Evolutionary conservation across 345 rosid genomes (phyloP), one percentile per base, ranked within the genome.

Genomic region (Dipteronia sinensis): DNA sequence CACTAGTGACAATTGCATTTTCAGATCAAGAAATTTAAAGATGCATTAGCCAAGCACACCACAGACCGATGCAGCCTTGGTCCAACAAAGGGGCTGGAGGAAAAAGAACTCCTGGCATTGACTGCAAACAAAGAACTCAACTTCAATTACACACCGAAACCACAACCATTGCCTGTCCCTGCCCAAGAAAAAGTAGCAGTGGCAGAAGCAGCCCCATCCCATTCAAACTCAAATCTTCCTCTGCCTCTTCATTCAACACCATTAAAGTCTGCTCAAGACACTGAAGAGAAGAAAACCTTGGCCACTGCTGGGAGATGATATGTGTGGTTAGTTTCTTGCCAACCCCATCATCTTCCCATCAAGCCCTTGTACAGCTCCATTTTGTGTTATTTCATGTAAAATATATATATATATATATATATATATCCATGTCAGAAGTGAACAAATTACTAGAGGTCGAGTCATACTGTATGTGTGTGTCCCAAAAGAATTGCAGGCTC

Each of bases 21-120:
- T 20, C 88, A 94, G 99, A 94, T 96, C 44, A 94, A 94, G 85
- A 96, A 96, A 82, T 96, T 96, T 80, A 91, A 84, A 84, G 97
- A 94, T 71, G 97, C 99, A 16, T 76, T 96, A 83, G 97, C 93
- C 13, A 96, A 90, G 90, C 93, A 96, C 83, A 75, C 78, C 1
- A 91, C 97, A 0, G 97, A 91, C 23, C 79, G 97, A 44, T 92
- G 97, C 83, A 91, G 98, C 86, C 89, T 96, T 0, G 89, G 88
- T 16, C 97, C 93, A 1, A 79, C 92, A 16, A 91, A 90, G 82
- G 99, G 99, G 38, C 84, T 96, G 66, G 98, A 96, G 81, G 97
- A 94, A 80, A 91, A 90, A 84, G 99, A 96, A 86, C 97, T 96
- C 1, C 69, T 87, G 72, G 99, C 97, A 2, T 87, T 96, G 77